These are phyloP conservation scores for Trypanosoma mega DNA, from an alignment of 208 protist species.

Conservation along the genomic window DNA sequence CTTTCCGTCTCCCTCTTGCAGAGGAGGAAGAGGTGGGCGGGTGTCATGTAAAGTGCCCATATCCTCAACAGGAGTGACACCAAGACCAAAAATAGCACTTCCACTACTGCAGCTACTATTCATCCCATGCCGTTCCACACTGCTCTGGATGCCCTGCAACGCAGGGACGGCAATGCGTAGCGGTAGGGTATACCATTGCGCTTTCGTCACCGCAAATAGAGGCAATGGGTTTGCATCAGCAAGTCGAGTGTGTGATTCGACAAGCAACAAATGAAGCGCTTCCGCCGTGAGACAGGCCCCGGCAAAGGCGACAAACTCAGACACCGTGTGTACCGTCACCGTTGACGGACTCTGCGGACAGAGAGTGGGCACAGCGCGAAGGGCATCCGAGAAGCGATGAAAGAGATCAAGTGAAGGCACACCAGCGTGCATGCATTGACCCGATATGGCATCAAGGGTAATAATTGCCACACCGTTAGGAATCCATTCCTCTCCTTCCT, in stretches of 20 bases:
- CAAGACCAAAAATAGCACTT: no score
- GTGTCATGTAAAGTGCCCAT: no score
- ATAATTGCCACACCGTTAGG: slow-evolving; percentile 11
- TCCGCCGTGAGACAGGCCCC: slow-evolving; percentile 26
- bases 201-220: slow-evolving; percentile 17
- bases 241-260: slow-evolving; percentile 7
- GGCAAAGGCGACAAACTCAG: slow-evolving; percentile 30
- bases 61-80: no score
- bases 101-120: neutral
- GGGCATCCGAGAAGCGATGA: slow-evolving; percentile 19
- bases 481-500: neutral
- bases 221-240: neutral
- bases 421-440: slow-evolving; percentile 23
- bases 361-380: slow-evolving; percentile 20
- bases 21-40: neutral
- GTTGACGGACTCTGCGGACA: slow-evolving; percentile 2
- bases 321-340: slow-evolving; percentile 16
- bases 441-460: slow-evolving; percentile 28
- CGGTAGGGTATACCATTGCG: slow-evolving; percentile 25
- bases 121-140: slow-evolving; percentile 1
- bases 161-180: slow-evolving; percentile 20
- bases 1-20: neutral
- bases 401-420: slow-evolving; percentile 27
- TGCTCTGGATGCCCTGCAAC: slow-evolving; percentile 18
- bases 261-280: slow-evolving; percentile 23